Conservation (phyloP, 2,329 filamentous ascomycete genomes). For the Cladobotryum mycophilum region DNA sequence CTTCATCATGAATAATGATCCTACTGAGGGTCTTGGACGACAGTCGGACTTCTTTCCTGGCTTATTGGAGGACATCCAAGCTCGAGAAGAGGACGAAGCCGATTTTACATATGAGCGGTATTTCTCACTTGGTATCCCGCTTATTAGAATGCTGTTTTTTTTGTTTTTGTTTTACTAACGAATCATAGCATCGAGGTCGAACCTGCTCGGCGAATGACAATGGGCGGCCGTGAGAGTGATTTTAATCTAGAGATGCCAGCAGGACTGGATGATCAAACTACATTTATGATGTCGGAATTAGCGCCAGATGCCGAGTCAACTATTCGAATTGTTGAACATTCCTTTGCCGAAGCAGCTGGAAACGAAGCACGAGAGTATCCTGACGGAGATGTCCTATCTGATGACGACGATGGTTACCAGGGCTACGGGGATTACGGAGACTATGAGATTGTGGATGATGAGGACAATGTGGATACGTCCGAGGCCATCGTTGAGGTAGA, state of each 20-base stretch:
- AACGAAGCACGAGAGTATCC: constrained; percentile 6
- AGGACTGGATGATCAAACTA: constrained; percentile 43
- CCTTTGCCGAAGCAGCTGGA: constrained; percentile 16
- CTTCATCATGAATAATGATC: constrained; percentile 32
- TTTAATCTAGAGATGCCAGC: constrained; percentile 46
- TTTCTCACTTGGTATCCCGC: neutral
- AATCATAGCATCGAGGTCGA: constrained; percentile 33
- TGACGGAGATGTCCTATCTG: neutral
- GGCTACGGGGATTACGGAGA: neutral
- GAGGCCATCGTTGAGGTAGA: neutral
- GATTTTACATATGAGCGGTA: constrained; percentile 42
- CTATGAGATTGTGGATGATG: neutral
- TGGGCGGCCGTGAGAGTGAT: constrained; percentile 42
- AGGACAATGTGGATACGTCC: neutral
- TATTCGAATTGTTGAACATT: constrained; percentile 20
- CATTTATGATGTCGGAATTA: constrained; percentile 41
- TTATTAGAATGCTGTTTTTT: constrained; percentile 1
- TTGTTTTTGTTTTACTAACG: constrained; percentile 12
- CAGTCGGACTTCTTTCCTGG: constrained; percentile 49
- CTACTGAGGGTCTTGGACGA: constrained; percentile 36
- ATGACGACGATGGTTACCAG: constrained; percentile 1
- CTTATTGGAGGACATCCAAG: constrained; percentile 38
- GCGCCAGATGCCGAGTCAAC: constrained; percentile 22
- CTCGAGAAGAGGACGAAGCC: constrained; percentile 27
- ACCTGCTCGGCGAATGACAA: constrained; percentile 31